Evolutionary conservation across 257 asterid species (phyloP).

Genomic region (Plantago ovata): DNA sequence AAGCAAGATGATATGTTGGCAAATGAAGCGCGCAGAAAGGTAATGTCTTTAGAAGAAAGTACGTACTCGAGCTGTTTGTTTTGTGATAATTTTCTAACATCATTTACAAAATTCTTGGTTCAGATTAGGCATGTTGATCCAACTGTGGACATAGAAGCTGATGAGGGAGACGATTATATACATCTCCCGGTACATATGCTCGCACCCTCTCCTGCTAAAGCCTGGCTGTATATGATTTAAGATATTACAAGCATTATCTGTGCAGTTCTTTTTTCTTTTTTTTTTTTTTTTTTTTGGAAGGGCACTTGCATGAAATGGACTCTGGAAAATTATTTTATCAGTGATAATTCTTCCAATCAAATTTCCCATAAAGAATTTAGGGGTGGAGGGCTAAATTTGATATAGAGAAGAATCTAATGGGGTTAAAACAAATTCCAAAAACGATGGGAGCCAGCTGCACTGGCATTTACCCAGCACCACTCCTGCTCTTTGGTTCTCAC

Average conservation of each 20-base stretch:
- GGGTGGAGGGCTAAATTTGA: too few relatives aligned
- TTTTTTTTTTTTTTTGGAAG: too few relatives aligned
- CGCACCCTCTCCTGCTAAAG: neutral
- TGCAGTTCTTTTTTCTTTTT: too few relatives aligned
- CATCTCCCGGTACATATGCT: slow-evolving; percentile 72
- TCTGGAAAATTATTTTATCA: too few relatives aligned
- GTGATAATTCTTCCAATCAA: too few relatives aligned
- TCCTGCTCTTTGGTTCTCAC: slow-evolving; percentile 14
- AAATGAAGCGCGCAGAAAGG: slow-evolving; percentile 92
- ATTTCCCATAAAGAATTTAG: too few relatives aligned
- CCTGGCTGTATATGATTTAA: neutral
- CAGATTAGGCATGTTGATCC: slow-evolving; percentile 98
- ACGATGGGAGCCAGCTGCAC: too few relatives aligned
- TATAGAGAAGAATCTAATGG: too few relatives aligned
- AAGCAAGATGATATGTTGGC: slow-evolving; percentile 87
- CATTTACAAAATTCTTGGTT: slow-evolving; percentile 20
- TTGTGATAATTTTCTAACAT: slow-evolving; percentile 14
- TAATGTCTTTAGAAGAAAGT: slow-evolving; percentile 22
- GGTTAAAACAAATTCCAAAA: too few relatives aligned
- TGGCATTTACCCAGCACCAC: too few relatives aligned
- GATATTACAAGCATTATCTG: too few relatives aligned
- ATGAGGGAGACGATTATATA: slow-evolving; percentile 86
- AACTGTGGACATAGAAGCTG: slow-evolving; percentile 90
- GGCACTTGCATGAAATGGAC: too few relatives aligned
- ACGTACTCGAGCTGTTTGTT: slow-evolving; percentile 16